A percentile compares a stretch with the other conserved stretches of the same genome.
Evolutionary conservation across 2,329 filamentous ascomycete genomes (phyloP).

Genomic region (Kalmusia sp.): DNA sequence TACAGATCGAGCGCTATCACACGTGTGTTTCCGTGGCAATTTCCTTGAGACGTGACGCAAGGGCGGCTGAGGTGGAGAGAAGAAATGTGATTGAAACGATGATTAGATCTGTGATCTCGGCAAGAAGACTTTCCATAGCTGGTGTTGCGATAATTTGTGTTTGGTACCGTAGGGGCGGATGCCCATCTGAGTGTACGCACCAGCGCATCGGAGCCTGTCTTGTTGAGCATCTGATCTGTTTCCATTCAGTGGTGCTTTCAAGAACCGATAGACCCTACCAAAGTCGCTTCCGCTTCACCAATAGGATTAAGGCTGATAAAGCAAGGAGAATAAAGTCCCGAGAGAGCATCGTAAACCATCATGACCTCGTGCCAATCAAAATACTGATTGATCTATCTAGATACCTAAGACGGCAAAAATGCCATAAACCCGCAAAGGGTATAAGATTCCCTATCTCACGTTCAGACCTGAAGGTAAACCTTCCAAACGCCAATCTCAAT

Average conservation of each 20-base stretch:
- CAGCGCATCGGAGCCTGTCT: background rate
- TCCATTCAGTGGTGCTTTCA: no score
- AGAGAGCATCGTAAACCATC: no score
- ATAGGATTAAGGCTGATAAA: no score
- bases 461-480: background rate
- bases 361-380: no score
- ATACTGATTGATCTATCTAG: background rate
- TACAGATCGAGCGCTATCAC: background rate
- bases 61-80: background rate
- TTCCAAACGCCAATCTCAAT: background rate
- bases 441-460: background rate
- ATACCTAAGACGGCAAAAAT: background rate
- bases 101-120: no score
- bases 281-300: no score
- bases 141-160: no score
- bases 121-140: no score
- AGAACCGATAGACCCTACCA: no score
- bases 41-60: slow-evolving; percentile 16
- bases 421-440: background rate
- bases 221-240: background rate
- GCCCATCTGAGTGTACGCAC: no score
- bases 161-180: no score
- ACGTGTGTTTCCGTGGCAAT: slow-evolving; percentile 6
- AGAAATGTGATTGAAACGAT: background rate
- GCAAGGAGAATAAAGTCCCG: no score